Base-by-base conservation (phyloP, 257 asterid genomes). In the Solanum phureja region DNA sequence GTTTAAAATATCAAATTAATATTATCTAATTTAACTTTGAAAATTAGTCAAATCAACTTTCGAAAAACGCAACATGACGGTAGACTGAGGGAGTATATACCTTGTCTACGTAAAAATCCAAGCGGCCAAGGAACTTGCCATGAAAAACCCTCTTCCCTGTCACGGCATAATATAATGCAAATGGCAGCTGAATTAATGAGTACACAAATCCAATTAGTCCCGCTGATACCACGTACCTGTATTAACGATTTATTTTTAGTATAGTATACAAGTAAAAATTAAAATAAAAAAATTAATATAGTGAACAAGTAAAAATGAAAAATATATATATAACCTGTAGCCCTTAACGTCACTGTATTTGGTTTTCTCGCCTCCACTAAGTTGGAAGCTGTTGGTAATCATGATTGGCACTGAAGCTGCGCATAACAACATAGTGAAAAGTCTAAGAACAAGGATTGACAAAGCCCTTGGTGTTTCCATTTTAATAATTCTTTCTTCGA, bases 41-140 rank as follows among this genome's bases (percentile, higher is more conserved):
- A 56, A 18, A 56, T 18, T 56, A 56, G 3, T 56, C 64, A 56
- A 6, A 56, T 56, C 3, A 18, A 56, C 10, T 18, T 56, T 52
- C 0, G 2, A 16, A 52, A 52, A 52, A 18, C 23, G 23, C 3
- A 52, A 52, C 23, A 18, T 52, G 62, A 49, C 19, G 14, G 19
- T 49, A 2, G 7, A 49, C 7, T 0, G 7, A 46, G 18, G 19
- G 18, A 52, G 21, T 16, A 1, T 71, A 31, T 72, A 72, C 79
- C 96, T 92, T 92, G 44, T 95, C 98, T 13, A 91, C 95, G n/a
- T 86, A 91, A 91, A 93, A 94, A 90, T 95, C 97, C 33, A 94
- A 90, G 73, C 92, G 88, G 52, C 87, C 89, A 37, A 93, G 88
- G 27, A 86, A 91, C 5, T 91, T 91, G 24, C 89, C 89, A 84